Base-by-base conservation (phyloP, 768 basidiomycete genomes). In the Galerina sulciceps region DNA sequence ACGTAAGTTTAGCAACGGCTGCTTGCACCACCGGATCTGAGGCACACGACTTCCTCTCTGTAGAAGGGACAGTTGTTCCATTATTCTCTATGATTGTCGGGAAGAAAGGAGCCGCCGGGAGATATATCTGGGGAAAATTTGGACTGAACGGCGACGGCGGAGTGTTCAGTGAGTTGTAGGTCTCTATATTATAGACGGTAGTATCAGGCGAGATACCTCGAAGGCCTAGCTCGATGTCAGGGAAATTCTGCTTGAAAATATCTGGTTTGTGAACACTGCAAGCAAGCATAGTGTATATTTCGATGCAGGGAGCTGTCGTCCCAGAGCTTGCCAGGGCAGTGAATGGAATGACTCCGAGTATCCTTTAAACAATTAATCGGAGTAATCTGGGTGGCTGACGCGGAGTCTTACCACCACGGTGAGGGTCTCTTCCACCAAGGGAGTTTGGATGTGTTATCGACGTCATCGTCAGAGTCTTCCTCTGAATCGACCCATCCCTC, bases 381-480 rank as follows among this genome's bases (percentile, higher is more conserved):
- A 42, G 41, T 26, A 26, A 48, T 22, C 11, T 40, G 20, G 51
- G 11, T 9, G 17, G 47, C 34, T 31, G 31, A 40, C 2, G 4
- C 34, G 13, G 18, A 14, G 5, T 74, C 84, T 64, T 61, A 91
- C 92, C 91, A 93, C 75, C 78, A 81, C 0, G 89, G 80, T 0
- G 90, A 91, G 2, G 91, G 89, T 42, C 81, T 76, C 73, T 78
- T 90, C 83, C 88, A 92, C 90, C 91, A 93, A 3, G 90, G 87
- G 45, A 80, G 75, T 61, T 58, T 69, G 65, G 60, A 73, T 66
- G 44, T 66, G 47, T 62, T 63, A n/a, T 55, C 57, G 9, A 35
- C 67, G 34, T 75, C 71, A 17, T 67, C 68, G 9, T 65, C 61
- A 22, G 49, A 37, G 10, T 49, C 51, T 22, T 51, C 47, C 13